A percentile compares a stretch with the other conserved stretches of the same genome.
phyloP scores from a whole-genome alignment of 768 basidiomycete species.

The Pulveroboletus sp. region DNA sequence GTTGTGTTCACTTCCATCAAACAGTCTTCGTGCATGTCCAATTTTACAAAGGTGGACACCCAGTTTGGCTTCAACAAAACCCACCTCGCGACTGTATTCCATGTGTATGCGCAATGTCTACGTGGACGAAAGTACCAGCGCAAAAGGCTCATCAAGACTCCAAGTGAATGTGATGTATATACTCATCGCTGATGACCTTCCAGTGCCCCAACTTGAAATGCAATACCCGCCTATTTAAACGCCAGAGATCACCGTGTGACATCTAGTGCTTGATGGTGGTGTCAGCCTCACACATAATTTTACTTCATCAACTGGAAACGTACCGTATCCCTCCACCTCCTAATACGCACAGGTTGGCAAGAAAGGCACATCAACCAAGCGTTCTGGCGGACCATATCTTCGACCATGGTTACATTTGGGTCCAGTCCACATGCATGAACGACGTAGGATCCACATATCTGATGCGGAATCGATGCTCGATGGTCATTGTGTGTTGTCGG shows the following conservation, averaged over 20 bases:
- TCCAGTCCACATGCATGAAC: slow-evolving; percentile 1
- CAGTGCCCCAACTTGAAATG: too few species aligned
- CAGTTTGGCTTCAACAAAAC: too few species aligned
- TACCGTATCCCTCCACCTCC: slow-evolving; percentile 4
- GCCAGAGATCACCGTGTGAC: too few species aligned
- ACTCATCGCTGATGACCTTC: not conserved
- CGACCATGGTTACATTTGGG: not conserved
- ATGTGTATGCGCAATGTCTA: not conserved
- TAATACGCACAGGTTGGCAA: not conserved
- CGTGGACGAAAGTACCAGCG: not conserved
- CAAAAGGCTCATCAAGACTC: not conserved
- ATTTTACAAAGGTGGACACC: not conserved
- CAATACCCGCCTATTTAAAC: too few species aligned
- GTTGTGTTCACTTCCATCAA: not conserved
- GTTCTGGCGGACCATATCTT: slow-evolving; percentile 5
- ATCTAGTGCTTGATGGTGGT: too few species aligned
- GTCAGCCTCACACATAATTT: too few species aligned
- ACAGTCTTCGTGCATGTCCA: not conserved
- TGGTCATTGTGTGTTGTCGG: not conserved
- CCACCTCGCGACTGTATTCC: not conserved
- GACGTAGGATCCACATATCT: not conserved
- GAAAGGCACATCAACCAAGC: slow-evolving; percentile 5
- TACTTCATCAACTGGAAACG: not conserved
- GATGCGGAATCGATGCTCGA: not conserved
- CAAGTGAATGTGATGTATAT: not conserved